phyloP scores from a whole-genome alignment of 1,139 yeast species.

The Wickerhamiella pararugosa region DNA sequence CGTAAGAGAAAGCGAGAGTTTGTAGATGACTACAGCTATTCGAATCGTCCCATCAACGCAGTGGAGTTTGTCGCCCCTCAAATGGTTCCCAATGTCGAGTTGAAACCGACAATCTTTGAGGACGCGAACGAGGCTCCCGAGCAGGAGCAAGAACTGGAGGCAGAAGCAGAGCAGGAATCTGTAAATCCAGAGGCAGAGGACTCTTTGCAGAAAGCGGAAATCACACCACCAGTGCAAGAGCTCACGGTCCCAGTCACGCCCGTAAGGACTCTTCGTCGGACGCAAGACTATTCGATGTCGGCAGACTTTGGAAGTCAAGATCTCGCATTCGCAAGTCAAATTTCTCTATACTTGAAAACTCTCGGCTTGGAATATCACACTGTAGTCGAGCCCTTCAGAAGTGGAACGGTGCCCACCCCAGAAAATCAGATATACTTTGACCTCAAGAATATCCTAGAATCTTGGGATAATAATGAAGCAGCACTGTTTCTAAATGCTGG shows the following conservation, averaged over 20 bases:
- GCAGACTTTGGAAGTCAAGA: constrained; percentile 24
- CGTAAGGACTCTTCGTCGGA: constrained; percentile 4
- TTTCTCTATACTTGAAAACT: constrained; percentile 17
- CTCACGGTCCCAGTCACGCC: too few species aligned
- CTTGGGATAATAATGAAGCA: constrained; percentile 31
- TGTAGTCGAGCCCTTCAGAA: constrained; percentile 15
- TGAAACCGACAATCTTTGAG: background rate
- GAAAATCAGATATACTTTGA: constrained; percentile 23
- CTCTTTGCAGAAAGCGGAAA: background rate
- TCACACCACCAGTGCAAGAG: too few species aligned
- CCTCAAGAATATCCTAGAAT: constrained; percentile 27
- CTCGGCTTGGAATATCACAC: constrained; percentile 16
- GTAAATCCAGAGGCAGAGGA: background rate
- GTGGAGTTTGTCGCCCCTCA: constrained; percentile 18
- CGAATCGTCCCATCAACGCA: constrained; percentile 13
- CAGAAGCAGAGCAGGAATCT: background rate
- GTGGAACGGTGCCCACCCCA: constrained; percentile 7
- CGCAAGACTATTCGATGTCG: constrained; percentile 15
- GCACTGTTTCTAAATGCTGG: constrained; percentile 17
- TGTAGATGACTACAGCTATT: constrained; percentile 19
- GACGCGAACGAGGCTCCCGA: constrained; percentile 5
- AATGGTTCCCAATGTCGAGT: constrained; percentile 5
- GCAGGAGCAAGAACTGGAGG: constrained; percentile 1
- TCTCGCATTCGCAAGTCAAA: constrained; percentile 21
- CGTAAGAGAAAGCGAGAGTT: constrained; percentile 13